Conservation (phyloP, 2,329 filamentous ascomycete species). For the Paecilomyces fulvus region DNA sequence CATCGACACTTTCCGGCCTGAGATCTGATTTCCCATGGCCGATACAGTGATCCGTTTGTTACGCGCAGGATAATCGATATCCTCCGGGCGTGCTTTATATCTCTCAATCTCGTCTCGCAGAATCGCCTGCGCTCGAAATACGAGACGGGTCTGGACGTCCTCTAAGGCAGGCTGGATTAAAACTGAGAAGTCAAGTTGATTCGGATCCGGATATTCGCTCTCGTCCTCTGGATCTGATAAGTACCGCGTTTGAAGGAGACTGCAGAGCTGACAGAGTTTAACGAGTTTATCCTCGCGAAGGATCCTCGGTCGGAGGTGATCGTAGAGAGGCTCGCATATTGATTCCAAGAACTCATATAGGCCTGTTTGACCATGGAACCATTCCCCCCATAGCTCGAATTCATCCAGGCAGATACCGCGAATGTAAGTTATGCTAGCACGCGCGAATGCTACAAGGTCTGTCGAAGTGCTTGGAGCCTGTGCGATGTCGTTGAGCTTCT, state of each 20-base stretch:
- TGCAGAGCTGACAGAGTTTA: slow-evolving; percentile 59
- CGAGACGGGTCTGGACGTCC: slow-evolving; percentile 58
- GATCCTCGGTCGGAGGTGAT: slow-evolving; percentile 55
- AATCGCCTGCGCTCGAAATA: slow-evolving; percentile 56
- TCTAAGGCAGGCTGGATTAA: slow-evolving; percentile 58
- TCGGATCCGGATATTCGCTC: slow-evolving; percentile 39
- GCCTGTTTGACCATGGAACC: slow-evolving; percentile 55
- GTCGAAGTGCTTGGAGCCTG: slow-evolving; percentile 52
- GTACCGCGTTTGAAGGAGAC: slow-evolving; percentile 57
- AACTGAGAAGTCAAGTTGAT: slow-evolving; percentile 53
- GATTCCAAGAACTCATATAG: slow-evolving; percentile 60
- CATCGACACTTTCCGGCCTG: slow-evolving; percentile 45
- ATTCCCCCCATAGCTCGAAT: slow-evolving; percentile 58
- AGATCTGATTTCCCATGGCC: slow-evolving; percentile 38
- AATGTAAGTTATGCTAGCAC: slow-evolving; percentile 56
- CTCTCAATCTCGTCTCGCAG: slow-evolving; percentile 59
- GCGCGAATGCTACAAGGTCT: slow-evolving; percentile 57
- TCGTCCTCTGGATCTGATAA: slow-evolving; percentile 52
- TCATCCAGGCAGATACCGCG: slow-evolving; percentile 59
- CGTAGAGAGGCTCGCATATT: slow-evolving; percentile 59
- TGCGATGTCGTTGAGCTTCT: slow-evolving; percentile 48
- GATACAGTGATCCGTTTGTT: slow-evolving; percentile 38
- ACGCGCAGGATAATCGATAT: slow-evolving; percentile 55
- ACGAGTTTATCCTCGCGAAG: slow-evolving; percentile 60
- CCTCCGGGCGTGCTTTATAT: slow-evolving; percentile 56